Evolutionary conservation across 768 basidiomycete genomes (phyloP), one percentile per base, ranked within the genome.

Genomic region (Phaeolepiota aurea): DNA sequence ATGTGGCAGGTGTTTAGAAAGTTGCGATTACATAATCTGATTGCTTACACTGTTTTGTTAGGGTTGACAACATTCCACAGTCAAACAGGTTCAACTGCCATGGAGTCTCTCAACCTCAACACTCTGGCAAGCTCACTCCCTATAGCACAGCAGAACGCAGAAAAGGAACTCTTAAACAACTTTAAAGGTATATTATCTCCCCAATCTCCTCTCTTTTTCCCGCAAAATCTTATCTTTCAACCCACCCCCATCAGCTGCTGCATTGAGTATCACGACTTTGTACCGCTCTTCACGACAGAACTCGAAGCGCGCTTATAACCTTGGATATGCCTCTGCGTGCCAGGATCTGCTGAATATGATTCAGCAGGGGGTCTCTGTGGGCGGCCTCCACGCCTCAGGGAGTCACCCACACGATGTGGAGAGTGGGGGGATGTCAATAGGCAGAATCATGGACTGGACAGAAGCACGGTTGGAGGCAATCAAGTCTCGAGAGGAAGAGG

Each of bases 381-480:
- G 66, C 51, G 71, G 68, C 50, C 59, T 75, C 45, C 65, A 65
- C 32, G 56, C 63, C 15, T 46, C 62, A 12, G 49, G 57, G 35
- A 56, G 60, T 30, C 68, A 62, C 16, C 62, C 68, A 20, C 64
- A 68, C 41, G 73, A 71, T 44, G 57, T 66, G 20, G 71, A 72
- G 40, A 66, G 65, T 35, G 66, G 69, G 38, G 80, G 80, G 31
- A 76, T 86, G 79, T 77, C 80, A 0, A 81, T 89, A 50, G 87
- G 82, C 9, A 61, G 79, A 20, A 78, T 90, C 38, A 76, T 89
- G 79, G 86, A 89, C 51, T 89, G 85, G 81, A 76, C 82, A 45
- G 87, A 90, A 54, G 87, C 84, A 0, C 65, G 87, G 42, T 58
- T 87, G 32, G 87, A 89, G 16, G 87, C 85, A 0, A 75, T 89